Evolutionary conservation across 2,329 filamentous ascomycete species (phyloP), one percentile per base, ranked within the genome.

Genomic region (Penicillium italicum): DNA sequence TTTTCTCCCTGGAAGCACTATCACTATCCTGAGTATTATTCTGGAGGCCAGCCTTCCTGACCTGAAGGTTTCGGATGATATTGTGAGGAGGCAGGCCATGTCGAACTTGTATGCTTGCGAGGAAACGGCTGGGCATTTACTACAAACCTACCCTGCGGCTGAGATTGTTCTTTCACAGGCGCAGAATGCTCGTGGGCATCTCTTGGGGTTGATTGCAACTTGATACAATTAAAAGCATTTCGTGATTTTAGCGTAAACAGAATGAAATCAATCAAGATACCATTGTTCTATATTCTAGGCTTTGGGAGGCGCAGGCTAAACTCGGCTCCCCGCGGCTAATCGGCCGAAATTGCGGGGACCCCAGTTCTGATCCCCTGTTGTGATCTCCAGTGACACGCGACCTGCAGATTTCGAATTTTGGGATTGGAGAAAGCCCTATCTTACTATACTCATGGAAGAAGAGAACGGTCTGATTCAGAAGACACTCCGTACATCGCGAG

Each of bases 141-240:
- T 53, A 31, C 49, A 56, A 45, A 56, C 54, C 14, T 56, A 56
- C 44, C 54, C 54, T n/a, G 54, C 54, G 11, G 54, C 54, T 10
- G 38, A 56, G 18, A 53, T 56, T 47, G 54, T 56, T 36, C 44
- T 56, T 22, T 56, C 54, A 3, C 50, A 43, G n/a, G 49, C 50
- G 9, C 54, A 56, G 22, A 43, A 42, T 49, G 54, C 54, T n/a
- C 53, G 53, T 33, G 53, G 53, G 2, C 46, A 55, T 40, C 40
- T 55, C 7, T 16, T 55, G 26, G 53, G 53, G 0, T 40, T 55
- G 40, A 34, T 34, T 3, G 18, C 40, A 18, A 55, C 46, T 7
- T 55, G 20, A 38, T 30, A 22, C 1, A 38, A 11, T 38, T 16
- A 50, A 44, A 38, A 55, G 11, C 5, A 38, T 22, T 24, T 55